Conservation (phyloP, 2,329 filamentous ascomycete species). For the Aureobasidium sp. region DNA sequence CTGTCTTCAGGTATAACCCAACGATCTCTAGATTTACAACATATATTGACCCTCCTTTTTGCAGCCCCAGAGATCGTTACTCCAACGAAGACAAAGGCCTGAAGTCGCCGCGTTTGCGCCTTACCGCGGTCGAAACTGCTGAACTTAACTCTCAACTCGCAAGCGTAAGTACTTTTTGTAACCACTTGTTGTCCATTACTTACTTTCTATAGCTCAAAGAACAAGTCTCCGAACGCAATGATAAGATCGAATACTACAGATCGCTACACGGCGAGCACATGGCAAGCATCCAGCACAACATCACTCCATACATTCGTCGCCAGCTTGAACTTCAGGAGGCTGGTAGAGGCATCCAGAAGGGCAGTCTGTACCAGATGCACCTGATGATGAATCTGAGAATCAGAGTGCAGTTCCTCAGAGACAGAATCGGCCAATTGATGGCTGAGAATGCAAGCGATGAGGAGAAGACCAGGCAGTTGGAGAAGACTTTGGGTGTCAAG, state of each 20-base stretch:
- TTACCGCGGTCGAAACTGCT: background rate
- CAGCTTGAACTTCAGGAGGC: background rate
- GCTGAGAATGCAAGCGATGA: background rate
- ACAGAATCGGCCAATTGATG: background rate
- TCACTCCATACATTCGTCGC: background rate
- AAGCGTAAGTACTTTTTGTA: background rate
- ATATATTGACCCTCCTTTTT: background rate
- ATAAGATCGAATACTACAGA: background rate
- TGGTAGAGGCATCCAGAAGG: background rate
- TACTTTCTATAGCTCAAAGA: background rate
- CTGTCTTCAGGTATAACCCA: background rate
- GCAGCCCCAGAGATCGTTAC: background rate
- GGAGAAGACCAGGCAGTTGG: background rate
- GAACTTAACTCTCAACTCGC: background rate
- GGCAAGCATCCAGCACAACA: background rate
- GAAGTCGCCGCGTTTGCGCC: background rate
- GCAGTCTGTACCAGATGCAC: slow-evolving; percentile 1
- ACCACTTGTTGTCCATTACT: background rate
- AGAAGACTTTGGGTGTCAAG: background rate
- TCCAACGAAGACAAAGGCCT: background rate
- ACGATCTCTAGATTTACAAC: background rate
- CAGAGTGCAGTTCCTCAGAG: background rate
- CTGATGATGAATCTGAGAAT: background rate
- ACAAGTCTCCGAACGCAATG: background rate
- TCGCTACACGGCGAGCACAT: background rate